Base-by-base conservation (phyloP, 495 filamentous ascomycete species). In the Penicillium parvum region DNA sequence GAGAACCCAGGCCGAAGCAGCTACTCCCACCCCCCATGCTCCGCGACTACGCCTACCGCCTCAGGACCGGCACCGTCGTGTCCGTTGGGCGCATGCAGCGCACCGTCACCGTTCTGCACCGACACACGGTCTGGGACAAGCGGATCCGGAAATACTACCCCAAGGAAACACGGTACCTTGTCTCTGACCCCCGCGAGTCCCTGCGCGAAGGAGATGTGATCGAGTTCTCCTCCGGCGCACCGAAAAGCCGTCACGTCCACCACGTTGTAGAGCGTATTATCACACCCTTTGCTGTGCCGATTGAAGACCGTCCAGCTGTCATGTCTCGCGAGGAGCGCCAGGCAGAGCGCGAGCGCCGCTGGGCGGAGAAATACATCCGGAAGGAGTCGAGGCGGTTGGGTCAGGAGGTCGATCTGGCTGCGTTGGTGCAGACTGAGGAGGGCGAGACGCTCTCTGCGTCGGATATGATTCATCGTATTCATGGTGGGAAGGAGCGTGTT, bases 201-300 rank as follows among this genome's bases (percentile, higher is more conserved):
- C 70, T 88, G 36, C 78, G 82, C 40, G 69, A 75, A 34, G 88
- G 88, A 55, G 88, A 94, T 63, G 78, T 91, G 10, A 80, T 94
- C n/a, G 77, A 82, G 60, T 85, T 92, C 57, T 76, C 76, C 15
- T 75, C 81, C 15, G 82, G 82, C 29, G 81, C 68, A 56, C 78
- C 82, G 11, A 74, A 75, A 43, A 77, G 76, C 47, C 81, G 82
- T 40, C 58, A 63, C 39, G 86, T 90, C 47, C 81, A 75, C 19
- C 85, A 90, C 61, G 84, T 91, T 21, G 82, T 92, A 17, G 82
- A 85, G 60, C 62, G 75, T 39, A 90, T 94, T 53, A 71, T 94
- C 47, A 79, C 85, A 29, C 87, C 82, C 19, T 86, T 84, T 45
- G 85, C 81, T 6, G 54, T 65, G 7, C 74, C 76, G 3, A 75